Evolutionary conservation across 768 basidiomycete species (phyloP).

Genomic region (Tulasnella sp.): DNA sequence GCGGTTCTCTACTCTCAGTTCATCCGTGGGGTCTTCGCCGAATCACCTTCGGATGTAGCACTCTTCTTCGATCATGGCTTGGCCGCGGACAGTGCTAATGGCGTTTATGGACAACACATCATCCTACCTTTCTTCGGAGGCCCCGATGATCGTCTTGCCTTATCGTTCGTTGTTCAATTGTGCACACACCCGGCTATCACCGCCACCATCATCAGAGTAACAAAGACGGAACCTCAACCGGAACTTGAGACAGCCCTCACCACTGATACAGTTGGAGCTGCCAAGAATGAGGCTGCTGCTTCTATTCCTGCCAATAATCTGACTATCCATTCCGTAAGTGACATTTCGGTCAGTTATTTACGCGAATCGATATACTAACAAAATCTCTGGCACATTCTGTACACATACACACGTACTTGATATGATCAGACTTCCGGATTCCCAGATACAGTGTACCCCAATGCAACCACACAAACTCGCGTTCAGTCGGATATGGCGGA

Average conservation of each 20-base stretch:
- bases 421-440: conserved; percentile 34
- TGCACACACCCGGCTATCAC: conserved; percentile 41
- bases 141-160: conserved; percentile 78
- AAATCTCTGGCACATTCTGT: conserved; percentile 2
- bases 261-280: conserved; percentile 19
- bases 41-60: conserved; percentile 61
- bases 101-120: conserved; percentile 38
- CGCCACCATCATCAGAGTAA: conserved; percentile 62
- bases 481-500: conserved; percentile 76
- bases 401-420: conserved; percentile 15
- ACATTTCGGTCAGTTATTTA: conserved; percentile 13
- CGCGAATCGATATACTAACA: conserved; percentile 24
- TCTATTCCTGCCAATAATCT: neutral
- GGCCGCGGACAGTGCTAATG: conserved; percentile 21
- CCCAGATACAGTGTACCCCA: conserved; percentile 61
- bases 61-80: conserved; percentile 70
- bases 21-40: conserved; percentile 67
- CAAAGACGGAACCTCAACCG: conserved; percentile 28
- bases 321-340: conserved; percentile 13
- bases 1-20: conserved; percentile 65
- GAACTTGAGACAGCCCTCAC: conserved; percentile 1
- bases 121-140: conserved; percentile 91
- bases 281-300: conserved; percentile 13
- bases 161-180: conserved; percentile 68
- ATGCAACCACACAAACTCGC: conserved; percentile 46